Evolutionary conservation across 1,284 basidiomycete genomes (phyloP), one percentile per base, ranked within the genome.

Genomic region (Ganoderma lingzhi): DNA sequence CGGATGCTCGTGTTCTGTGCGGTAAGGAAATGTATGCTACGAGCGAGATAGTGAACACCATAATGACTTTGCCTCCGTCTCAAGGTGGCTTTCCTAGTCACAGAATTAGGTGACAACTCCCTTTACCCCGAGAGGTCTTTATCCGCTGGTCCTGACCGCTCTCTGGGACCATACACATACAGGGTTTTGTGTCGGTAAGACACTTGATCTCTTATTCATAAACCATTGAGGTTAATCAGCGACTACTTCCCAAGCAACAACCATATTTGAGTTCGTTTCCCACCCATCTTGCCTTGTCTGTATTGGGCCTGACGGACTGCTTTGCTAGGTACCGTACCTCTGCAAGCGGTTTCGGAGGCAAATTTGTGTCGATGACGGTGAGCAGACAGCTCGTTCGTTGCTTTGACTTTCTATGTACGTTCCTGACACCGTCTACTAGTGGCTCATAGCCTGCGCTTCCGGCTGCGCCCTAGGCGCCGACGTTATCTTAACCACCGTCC

Each of bases 351-450:
- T 56, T 56, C 15, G 17, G 53, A 8, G 53, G 53, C 15, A 17
- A 17, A 56, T 56, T 53, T 28, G 53, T 56, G 53, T 56, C 53
- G 17, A 56, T 8, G 53, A 56, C 53, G 32, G 53, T 56, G 6
- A 56, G 53, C 17, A 0, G 15, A 32, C 30, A 19, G 30, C 17
- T 12, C n/a, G 6, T 48, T n/a, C n/a, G 6, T n/a, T 48, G 9
- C 30, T 9, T 6, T 10, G 8, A 19, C 28, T 30, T 35, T 12
- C 17, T 55, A 5, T 32, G 15, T 9, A 30, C 19, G 6, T 10
- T 8, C 2, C 19, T 23, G 19, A 56, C 3, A 8, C 15, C 53
- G 5, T 15, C 53, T 0, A 19, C 53, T 10, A 56, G 53, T 56
- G 53, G 53, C 15, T 56, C 2, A 32, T 35, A 17, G 32, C 53